Evolutionary conservation across 2,329 filamentous ascomycete species (phyloP).

Genomic region (Hypoxylon sp.): DNA sequence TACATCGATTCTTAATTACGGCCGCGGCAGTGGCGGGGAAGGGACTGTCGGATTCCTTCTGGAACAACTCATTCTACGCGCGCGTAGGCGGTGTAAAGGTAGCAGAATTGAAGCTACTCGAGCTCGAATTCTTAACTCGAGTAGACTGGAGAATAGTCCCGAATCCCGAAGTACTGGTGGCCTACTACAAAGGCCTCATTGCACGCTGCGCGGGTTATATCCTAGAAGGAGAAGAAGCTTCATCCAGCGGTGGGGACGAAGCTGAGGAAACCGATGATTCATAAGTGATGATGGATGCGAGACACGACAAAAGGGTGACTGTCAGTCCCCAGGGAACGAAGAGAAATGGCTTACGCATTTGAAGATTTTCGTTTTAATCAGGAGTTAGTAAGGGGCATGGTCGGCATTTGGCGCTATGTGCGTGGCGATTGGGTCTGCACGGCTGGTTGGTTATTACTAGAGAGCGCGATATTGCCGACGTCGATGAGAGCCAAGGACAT

Average conservation of each 20-base stretch:
- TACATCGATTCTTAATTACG: conserved; percentile 96
- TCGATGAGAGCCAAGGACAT: conserved; percentile 20
- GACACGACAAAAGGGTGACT: conserved; percentile 2
- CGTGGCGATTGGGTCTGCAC: conserved; percentile 15
- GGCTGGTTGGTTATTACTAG: conserved; percentile 23
- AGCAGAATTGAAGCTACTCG: conserved; percentile 86
- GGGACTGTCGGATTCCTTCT: conserved; percentile 94
- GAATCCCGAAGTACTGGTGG: conserved; percentile 89
- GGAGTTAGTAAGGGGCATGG: conserved; percentile 27
- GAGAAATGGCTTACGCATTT: conserved; percentile 8
- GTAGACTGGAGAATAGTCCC: conserved; percentile 98
- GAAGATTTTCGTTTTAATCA: conserved; percentile 13
- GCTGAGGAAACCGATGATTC: conserved; percentile 43
- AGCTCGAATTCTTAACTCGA: conserved; percentile 90
- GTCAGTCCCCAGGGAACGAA: background rate
- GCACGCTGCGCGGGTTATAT: conserved; percentile 67
- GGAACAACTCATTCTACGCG: conserved; percentile 97
- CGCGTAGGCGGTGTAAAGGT: conserved; percentile 92
- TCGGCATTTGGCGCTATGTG: conserved; percentile 29
- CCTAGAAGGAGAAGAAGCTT: conserved; percentile 53
- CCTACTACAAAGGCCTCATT: conserved; percentile 91
- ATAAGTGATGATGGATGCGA: conserved; percentile 47
- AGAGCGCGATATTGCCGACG: conserved; percentile 11
- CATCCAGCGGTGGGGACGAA: conserved; percentile 46
- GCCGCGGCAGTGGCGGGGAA: conserved; percentile 96